A percentile compares a stretch with the other conserved stretches of the same genome.
Evolutionary conservation across 2,329 filamentous ascomycete genomes (phyloP).

Genomic region (Cladobotryum mycophilum): DNA sequence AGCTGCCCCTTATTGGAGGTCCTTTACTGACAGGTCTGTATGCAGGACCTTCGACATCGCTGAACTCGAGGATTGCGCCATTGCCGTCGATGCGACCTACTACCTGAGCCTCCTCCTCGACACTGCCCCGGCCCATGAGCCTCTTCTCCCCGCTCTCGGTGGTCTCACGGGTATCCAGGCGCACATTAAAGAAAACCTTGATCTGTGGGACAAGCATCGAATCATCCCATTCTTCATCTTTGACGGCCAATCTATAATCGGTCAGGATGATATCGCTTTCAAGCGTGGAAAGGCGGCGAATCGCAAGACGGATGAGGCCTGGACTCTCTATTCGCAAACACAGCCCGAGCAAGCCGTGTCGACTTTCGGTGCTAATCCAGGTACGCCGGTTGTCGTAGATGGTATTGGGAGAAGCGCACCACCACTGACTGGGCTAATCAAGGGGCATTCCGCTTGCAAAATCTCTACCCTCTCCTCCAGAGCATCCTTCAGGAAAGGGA

Average conservation of each 20-base stretch:
- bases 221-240: conserved; percentile 88
- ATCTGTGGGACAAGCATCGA: conserved; percentile 60
- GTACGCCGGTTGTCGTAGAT: conserved; percentile 38
- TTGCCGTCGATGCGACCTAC: conserved; percentile 85
- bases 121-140: conserved; percentile 66
- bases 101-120: conserved; percentile 78
- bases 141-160: conserved; percentile 81
- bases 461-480: conserved; percentile 72
- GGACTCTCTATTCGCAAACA: conserved; percentile 78
- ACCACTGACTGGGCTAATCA: neutral
- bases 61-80: conserved; percentile 64
- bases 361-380: conserved; percentile 73
- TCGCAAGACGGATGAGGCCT: conserved; percentile 69
- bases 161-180: conserved; percentile 74
- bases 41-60: conserved; percentile 55
- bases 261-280: conserved; percentile 64
- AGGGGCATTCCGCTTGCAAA: conserved; percentile 67
- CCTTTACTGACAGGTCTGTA: neutral
- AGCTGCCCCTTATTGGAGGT: neutral
- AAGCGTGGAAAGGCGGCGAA: conserved; percentile 60
- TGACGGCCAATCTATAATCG: conserved; percentile 74
- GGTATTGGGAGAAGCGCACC: neutral
- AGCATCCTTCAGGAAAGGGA: conserved; percentile 61
- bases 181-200: conserved; percentile 71
- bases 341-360: conserved; percentile 74